Conservation (phyloP, 805 yeast species). For the Saturnispora kantuleensis region DNA sequence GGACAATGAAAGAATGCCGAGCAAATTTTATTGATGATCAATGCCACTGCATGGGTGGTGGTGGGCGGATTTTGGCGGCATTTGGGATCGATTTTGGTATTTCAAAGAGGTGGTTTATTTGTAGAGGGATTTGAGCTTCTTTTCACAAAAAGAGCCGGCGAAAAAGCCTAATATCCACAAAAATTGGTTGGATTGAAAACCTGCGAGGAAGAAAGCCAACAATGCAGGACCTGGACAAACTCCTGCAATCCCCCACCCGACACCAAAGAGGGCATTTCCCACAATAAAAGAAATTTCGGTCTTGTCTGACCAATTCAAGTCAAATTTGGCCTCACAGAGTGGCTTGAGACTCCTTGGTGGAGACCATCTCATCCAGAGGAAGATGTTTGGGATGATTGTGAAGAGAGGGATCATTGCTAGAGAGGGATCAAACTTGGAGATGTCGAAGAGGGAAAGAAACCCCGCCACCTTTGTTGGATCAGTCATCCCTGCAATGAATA, state of each 20-base stretch:
- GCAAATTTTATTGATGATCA: too few relatives aligned
- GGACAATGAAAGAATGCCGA: too few relatives aligned
- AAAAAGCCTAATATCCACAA: slow-evolving; percentile 24
- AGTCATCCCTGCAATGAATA: slow-evolving; percentile 39
- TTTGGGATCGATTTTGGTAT: background rate
- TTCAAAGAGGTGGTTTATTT: too few relatives aligned
- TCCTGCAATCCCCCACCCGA: slow-evolving; percentile 46
- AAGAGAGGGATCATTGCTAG: slow-evolving; percentile 33
- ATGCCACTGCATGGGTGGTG: too few relatives aligned
- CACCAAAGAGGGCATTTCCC: slow-evolving; percentile 38
- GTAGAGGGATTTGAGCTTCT: slow-evolving; percentile 33
- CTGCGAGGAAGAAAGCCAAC: slow-evolving; percentile 22
- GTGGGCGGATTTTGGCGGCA: too few relatives aligned
- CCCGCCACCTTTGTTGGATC: slow-evolving; percentile 35
- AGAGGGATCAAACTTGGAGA: slow-evolving; percentile 38
- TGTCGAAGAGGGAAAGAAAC: slow-evolving; percentile 30
- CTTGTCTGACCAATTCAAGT: slow-evolving; percentile 19
- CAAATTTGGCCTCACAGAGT: slow-evolving; percentile 16
- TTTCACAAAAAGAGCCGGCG: slow-evolving; percentile 27
- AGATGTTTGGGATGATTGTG: slow-evolving; percentile 35
- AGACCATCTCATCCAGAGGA: slow-evolving; percentile 25
- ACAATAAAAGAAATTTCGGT: slow-evolving; percentile 26
- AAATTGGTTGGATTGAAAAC: slow-evolving; percentile 13
- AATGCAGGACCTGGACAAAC: slow-evolving; percentile 47
- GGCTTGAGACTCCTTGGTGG: slow-evolving; percentile 17